Percentiles rank a stretch among this genome's conserved stretches.
These are phyloP conservation scores for Cenchrus americanus DNA, from an alignment of 176 grass and related monocot species.

Conservation along the genomic window DNA sequence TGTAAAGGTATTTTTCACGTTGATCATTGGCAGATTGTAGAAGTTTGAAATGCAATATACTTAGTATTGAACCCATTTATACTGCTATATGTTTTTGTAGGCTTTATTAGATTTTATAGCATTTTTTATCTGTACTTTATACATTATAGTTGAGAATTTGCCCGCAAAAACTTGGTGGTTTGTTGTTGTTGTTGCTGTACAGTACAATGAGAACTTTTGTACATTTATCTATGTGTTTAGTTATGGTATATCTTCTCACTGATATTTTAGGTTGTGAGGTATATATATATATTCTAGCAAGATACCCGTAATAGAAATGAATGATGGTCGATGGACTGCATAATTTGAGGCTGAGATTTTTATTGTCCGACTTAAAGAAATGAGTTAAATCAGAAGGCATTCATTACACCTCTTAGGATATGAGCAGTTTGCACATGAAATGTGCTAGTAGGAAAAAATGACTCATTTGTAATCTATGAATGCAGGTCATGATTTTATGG, in stretches of 20 bases:
- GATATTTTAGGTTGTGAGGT: background rate
- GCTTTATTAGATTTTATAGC: constrained; percentile 4
- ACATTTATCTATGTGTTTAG: background rate
- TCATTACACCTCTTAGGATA: constrained; percentile 16
- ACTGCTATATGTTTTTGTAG: constrained; percentile 12
- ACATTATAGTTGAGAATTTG: background rate
- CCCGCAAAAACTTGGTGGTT: background rate
- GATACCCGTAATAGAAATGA: background rate
- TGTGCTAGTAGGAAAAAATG: constrained; percentile 20
- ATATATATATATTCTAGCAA: constrained; percentile 18
- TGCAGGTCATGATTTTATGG: constrained; percentile 96
- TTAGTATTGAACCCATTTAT: constrained; percentile 15
- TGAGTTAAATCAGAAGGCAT: background rate
- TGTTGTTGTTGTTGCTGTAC: background rate
- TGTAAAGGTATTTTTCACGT: background rate
- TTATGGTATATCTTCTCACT: background rate
- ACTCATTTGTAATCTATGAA: constrained; percentile 34
- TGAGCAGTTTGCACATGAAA: constrained; percentile 21
- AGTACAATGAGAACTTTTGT: background rate
- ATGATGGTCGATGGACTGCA: background rate
- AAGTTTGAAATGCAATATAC: background rate
- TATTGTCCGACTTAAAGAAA: background rate
- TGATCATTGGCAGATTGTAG: background rate
- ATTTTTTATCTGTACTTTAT: background rate
- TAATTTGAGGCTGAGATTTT: constrained; percentile 19